Conservation (phyloP, 1,139 yeast genomes). For the Arxiozyma telluris region DNA sequence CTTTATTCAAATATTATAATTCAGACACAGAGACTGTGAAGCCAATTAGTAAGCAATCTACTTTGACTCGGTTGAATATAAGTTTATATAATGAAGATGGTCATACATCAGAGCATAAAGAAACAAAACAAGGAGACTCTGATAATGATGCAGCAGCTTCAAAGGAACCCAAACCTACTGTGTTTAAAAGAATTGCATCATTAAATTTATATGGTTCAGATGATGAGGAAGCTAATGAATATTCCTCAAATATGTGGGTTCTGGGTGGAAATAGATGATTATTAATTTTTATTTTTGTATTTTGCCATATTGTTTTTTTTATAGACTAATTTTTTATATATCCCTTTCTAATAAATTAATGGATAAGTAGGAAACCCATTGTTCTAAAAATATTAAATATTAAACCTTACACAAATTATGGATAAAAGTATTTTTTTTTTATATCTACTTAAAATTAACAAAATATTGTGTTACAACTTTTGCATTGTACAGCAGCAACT, state of each 20-base stretch:
- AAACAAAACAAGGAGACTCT: background rate
- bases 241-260: constrained; percentile 9
- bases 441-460: no score
- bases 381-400: background rate
- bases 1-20: background rate
- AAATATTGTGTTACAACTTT: no score
- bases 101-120: background rate
- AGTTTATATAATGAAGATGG: constrained; percentile 17
- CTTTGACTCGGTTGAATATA: constrained; percentile 9
- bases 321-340: background rate
- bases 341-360: background rate
- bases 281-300: no score
- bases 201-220: constrained; percentile 8
- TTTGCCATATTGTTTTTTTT: no score
- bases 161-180: background rate
- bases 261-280: constrained; percentile 8
- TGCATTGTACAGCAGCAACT: no score
- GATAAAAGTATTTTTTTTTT: background rate
- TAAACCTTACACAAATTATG: no score
- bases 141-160: background rate
- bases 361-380: background rate
- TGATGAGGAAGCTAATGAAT: constrained; percentile 6
- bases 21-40: background rate
- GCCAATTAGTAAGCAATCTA: background rate
- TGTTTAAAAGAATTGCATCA: constrained; percentile 8